Conservation (phyloP, 225 moss, liverwort and hornwort species). For the Climacium dendroides region DNA sequence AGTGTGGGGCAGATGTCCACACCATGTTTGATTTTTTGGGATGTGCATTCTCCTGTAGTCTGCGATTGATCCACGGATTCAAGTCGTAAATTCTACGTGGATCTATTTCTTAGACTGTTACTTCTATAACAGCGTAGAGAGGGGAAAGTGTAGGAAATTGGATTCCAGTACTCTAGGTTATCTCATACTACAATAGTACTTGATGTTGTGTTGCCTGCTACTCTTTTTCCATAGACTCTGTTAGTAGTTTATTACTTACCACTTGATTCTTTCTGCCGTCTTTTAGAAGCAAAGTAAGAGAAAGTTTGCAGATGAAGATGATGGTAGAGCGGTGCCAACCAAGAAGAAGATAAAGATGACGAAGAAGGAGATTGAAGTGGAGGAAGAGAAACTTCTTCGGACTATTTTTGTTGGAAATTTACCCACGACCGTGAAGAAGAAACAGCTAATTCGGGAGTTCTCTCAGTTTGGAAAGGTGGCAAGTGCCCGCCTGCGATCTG, state of each 20-base stretch:
- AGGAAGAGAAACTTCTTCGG: slow-evolving; percentile 53
- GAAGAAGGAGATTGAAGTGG: slow-evolving; percentile 32
- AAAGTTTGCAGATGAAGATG: slow-evolving; percentile 42
- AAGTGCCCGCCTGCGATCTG: slow-evolving; percentile 71
- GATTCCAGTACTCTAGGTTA: not conserved
- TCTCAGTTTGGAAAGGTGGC: slow-evolving; percentile 77
- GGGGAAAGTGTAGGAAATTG: not conserved
- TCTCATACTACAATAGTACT: not conserved
- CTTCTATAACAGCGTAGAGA: not conserved
- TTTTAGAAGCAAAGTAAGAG: slow-evolving; percentile 46
- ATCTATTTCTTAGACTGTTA: not conserved
- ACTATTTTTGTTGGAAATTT: slow-evolving; percentile 91
- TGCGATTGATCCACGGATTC: not conserved
- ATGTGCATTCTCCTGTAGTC: not conserved
- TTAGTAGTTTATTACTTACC: not conserved
- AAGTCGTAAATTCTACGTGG: not conserved
- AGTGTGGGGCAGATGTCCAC: not conserved
- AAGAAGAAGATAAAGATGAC: slow-evolving; percentile 49
- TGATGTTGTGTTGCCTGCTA: not conserved
- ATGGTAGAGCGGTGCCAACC: not conserved
- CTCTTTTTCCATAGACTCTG: not conserved
- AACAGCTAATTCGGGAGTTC: slow-evolving; percentile 67
- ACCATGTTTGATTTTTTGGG: not conserved
- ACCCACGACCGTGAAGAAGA: slow-evolving; percentile 57
- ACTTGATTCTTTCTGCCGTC: not conserved